Base-by-base conservation (phyloP, 2,329 filamentous ascomycete genomes). In the Diaporthe batatas region DNA sequence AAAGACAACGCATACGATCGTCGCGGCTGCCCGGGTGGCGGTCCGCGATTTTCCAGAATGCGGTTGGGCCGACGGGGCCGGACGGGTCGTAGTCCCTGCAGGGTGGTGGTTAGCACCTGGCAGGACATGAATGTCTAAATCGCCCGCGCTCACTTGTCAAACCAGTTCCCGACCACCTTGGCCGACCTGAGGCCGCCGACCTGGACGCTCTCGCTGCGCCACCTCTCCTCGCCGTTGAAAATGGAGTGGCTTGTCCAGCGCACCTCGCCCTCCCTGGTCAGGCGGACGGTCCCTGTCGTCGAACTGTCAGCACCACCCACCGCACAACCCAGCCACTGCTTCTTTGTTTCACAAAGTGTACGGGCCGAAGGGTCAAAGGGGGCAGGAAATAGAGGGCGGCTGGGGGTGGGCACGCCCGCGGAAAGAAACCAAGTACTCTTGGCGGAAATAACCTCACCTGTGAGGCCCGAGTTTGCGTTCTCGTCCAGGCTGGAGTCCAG, bases 151-250 rank as follows among this genome's bases (percentile, higher is more conserved):
- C 83, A 91, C 89, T 91, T 91, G 77, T 94, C 92, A 77, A 94
- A 95, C 93, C 93, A 96, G 68, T 90, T 91, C 0, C 93, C 93
- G 2, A 94, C 78, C 0, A 94, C 90, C 1, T 93, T 86, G 8
- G 88, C 89, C 7, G 91, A 91, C 64, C 84, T 82, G 1, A 90
- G 77, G 0, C 93, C 93, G 14, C 93, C 93, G 6, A 95, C 81
- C 80, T 96, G 93, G 7, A 95, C 85, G 11, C 92, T 89, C 82
- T 96, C 93, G 77, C 91, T 93, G n/a, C 89, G 87, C 93, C 93
- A 95, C 29, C 92, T 85, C 77, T 93, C 90, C 75, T 93, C 86
- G 62, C 91, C 91, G 76, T 87, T 83, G 75, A 86, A 85, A 16
- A 94, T 86, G 1, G 90, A 92, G 69, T 90, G 89, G 0, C 90